These are phyloP conservation scores for Nothophaeocryptopus gaeumannii DNA, from an alignment of 2,329 filamentous ascomycete genomes.

Conservation along the genomic window DNA sequence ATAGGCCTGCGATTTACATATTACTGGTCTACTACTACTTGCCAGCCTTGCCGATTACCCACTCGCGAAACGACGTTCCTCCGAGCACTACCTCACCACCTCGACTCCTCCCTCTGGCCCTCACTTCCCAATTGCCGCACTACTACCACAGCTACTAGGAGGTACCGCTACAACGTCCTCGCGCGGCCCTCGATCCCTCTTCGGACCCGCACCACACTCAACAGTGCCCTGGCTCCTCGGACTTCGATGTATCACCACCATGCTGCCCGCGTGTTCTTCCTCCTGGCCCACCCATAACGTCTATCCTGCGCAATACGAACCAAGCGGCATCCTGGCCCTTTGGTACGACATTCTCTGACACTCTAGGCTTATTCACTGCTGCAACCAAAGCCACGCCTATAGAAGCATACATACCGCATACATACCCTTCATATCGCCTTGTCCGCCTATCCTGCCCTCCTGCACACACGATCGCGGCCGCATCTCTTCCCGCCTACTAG, in stretches of 20 bases:
- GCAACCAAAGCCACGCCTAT: background rate
- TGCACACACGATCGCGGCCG: background rate
- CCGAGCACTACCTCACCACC: constrained; percentile 3
- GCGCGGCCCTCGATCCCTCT: constrained; percentile 12
- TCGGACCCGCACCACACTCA: background rate
- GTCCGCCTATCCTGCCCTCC: background rate
- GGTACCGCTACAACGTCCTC: constrained; percentile 10
- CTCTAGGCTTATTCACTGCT: background rate
- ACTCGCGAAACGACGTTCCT: background rate
- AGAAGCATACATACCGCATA: background rate
- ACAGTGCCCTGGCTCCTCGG: constrained; percentile 3
- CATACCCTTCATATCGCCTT: background rate
- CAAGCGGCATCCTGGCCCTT: constrained; percentile 9
- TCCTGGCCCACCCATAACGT: constrained; percentile 11
- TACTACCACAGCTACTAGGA: constrained; percentile 1
- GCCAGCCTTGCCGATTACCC: no score
- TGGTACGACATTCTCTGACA: constrained; percentile 8
- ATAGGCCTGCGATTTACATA: background rate
- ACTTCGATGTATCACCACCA: constrained; percentile 17
- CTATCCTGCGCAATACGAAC: constrained; percentile 6
- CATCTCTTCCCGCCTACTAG: background rate
- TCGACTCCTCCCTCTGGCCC: background rate
- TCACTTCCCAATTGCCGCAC: background rate
- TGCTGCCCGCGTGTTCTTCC: constrained; percentile 12
- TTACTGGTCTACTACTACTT: no score